Base-by-base conservation (phyloP, 2,329 filamentous ascomycete genomes). In the Aspergillus aculeatinus region DNA sequence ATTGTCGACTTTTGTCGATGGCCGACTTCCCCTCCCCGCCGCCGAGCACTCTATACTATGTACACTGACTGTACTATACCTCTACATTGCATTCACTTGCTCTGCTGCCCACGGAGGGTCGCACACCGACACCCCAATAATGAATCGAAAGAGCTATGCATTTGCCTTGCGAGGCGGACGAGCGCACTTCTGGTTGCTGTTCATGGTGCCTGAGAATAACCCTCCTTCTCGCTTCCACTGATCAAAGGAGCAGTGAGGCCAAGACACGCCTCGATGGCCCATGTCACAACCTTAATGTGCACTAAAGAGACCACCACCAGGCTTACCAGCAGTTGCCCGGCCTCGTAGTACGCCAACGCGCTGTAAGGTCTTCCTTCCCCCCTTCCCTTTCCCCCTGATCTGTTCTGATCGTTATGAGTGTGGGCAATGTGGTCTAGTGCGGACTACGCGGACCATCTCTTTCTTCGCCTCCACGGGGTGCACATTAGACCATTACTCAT, bases 91-190 rank as follows among this genome's bases (percentile, higher is more conserved):
- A 16, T 19, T 9, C 16, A 44, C 39, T 19, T 16, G n/a, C 16
- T 29, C 33, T 35, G 11, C 33, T 35, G 14, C 33, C 10, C 33
- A 35, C 33, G 33, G 33, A 35, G 33, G 33, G 33, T 35, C 33
- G 14, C 33, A 16, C 33, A 16, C 33, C 33, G 39, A 48, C 21
- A 29, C 48, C 3, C 7, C 23, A 48, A 25, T n/a, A 14, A 55
- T 5, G 23, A 6, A 16, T 25, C 33, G 53, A 31, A 31, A 21
- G 47, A 39, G 47, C 19, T 14, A 54, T 19, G 27, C 48, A 47
- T 48, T 55, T 55, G 56, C 59, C 59, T 59, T 58, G 51, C 23
- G 49, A 51, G 59, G 60, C 60, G 51, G 27, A 55, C 57, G 53
- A 59, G 52, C 48, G 57, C 55, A 55, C 39, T 44, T 16, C 6